Evolutionary conservation across 2,329 filamentous ascomycete genomes (phyloP), one percentile per base, ranked within the genome.

Genomic region (Fusarium buxicola): DNA sequence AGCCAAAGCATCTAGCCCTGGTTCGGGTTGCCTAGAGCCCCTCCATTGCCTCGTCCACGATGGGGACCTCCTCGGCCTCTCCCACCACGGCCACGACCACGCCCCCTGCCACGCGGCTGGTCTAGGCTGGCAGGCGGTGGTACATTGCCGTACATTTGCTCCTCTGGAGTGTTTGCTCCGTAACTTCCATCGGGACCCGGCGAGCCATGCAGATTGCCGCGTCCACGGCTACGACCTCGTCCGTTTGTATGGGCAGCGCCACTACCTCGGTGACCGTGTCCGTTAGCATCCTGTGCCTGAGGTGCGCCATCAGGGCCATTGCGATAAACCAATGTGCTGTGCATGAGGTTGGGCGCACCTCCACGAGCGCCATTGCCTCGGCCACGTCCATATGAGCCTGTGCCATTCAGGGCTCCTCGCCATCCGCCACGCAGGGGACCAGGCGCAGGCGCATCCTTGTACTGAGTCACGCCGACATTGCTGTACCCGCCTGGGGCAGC

Each of bases 401-500:
- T 71, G 12, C 84, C 83, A 54, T 83, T 81, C 21, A 86, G 63
- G 18, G 83, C 86, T 60, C 84, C 84, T 39, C 86, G 84, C 81
- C 84, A 90, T 21, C 80, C 79, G 2, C 84, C 85, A 25, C 81
- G 79, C 25, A 89, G 78, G 12, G 86, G 81, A 9, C 80, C 75
- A 12, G 86, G 87, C 2, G 83, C 76, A 1, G 82, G 68, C 13
- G 86, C 83, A 61, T 89, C 85, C 58, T 78, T 81, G 68, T 84
- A 85, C 74, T 94, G 90, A 56, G 83, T 80, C 27, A 87, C 85
- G 57, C 85, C 84, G 12, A 85, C 81, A 30, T 82, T 77, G 80
- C 85, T 68, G 80, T 82, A 69, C 12, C 80, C 78, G 10, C 84
- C 79, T 0, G 87, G 79, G 1, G 85, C 81, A 11, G 81, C 81